These are phyloP conservation scores for Cladobotryum protrusum DNA, from an alignment of 2,329 filamentous ascomycete genomes.

Conservation along the genomic window DNA sequence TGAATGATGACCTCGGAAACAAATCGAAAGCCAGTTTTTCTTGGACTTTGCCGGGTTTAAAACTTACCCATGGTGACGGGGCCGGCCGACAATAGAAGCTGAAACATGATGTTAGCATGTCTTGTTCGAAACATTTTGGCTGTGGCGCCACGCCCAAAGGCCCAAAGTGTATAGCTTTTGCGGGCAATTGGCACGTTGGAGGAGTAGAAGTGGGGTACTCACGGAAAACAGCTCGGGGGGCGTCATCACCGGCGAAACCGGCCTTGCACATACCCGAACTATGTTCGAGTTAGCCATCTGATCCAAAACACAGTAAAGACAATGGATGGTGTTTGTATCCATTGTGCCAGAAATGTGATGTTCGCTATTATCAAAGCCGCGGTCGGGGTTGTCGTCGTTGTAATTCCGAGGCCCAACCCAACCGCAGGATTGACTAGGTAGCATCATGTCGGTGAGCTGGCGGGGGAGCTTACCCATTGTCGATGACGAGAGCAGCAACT, in stretches of 20 bases:
- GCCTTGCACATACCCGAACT: constrained; percentile 99
- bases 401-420: constrained; percentile 5
- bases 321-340: not conserved
- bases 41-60: constrained; percentile 1
- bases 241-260: constrained; percentile 99
- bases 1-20: not conserved
- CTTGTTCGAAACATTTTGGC: constrained; percentile 2
- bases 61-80: constrained; percentile 98
- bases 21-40: not conserved
- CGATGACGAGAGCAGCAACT: constrained; percentile 99
- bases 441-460: constrained; percentile 31
- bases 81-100: constrained; percentile 99
- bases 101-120: constrained; percentile 31
- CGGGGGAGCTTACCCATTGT: constrained; percentile 93
- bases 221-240: constrained; percentile 99
- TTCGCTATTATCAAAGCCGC: not conserved
- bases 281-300: constrained; percentile 21
- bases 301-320: not conserved
- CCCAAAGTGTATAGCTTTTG: constrained; percentile 12
- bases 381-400: constrained; percentile 13
- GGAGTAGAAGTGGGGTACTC: constrained; percentile 51
- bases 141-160: constrained; percentile 11
- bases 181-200: constrained; percentile 8
- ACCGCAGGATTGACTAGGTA: constrained; percentile 6
- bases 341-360: not conserved